Evolutionary conservation across 1,139 yeast species (phyloP).

Genomic region (Scheffersomyces segobiensis): DNA sequence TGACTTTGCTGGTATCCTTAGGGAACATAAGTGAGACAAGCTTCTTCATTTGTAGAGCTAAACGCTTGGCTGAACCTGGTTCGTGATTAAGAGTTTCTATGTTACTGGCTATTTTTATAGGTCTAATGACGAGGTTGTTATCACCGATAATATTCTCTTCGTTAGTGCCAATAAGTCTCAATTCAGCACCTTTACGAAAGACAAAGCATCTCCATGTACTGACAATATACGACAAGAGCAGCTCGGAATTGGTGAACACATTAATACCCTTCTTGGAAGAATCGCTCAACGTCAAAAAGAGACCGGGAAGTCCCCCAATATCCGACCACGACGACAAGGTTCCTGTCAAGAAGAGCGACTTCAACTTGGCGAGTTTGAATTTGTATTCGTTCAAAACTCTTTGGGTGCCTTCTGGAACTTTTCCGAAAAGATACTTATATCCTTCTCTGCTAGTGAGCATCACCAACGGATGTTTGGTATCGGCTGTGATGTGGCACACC

Average conservation of each 20-base stretch:
- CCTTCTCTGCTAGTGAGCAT: slow-evolving; percentile 54
- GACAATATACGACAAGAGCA: slow-evolving; percentile 53
- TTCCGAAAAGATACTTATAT: slow-evolving; percentile 71
- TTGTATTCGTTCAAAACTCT: slow-evolving; percentile 60
- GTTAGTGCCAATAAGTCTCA: slow-evolving; percentile 43
- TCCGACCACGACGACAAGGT: slow-evolving; percentile 63
- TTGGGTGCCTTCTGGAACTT: slow-evolving; percentile 84
- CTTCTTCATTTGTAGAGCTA: slow-evolving; percentile 28
- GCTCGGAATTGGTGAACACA: slow-evolving; percentile 37
- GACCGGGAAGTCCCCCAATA: slow-evolving; percentile 88
- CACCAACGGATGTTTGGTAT: slow-evolving; percentile 60
- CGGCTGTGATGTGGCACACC: slow-evolving; percentile 59
- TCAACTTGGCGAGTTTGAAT: slow-evolving; percentile 54
- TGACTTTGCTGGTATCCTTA: slow-evolving; percentile 36
- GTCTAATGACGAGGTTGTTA: slow-evolving; percentile 51
- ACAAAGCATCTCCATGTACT: slow-evolving; percentile 88
- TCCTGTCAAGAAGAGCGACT: slow-evolving; percentile 76
- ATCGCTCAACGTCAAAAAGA: slow-evolving; percentile 81
- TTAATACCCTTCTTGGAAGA: slow-evolving; percentile 59
- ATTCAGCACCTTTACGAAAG: slow-evolving; percentile 72
- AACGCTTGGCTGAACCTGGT: neutral
- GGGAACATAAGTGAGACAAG: slow-evolving; percentile 53
- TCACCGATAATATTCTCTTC: slow-evolving; percentile 46
- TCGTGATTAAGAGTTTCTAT: neutral
- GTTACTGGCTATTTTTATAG: slow-evolving; percentile 39